These are phyloP conservation scores for Boletellus ananiceps DNA, from an alignment of 768 basidiomycete species.

Conservation along the genomic window DNA sequence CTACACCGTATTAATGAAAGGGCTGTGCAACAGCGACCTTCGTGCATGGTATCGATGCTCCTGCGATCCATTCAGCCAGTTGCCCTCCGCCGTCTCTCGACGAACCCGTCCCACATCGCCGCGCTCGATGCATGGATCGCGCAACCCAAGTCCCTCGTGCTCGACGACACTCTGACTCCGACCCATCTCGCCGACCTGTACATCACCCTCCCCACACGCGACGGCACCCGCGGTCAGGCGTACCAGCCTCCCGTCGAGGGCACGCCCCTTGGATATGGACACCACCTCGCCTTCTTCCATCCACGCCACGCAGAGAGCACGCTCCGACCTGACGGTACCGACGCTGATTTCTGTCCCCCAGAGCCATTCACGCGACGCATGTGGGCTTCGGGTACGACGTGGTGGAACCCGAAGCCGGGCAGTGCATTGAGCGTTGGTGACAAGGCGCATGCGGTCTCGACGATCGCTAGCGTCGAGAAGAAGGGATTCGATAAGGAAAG, in stretches of 20 bases:
- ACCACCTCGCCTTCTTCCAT: conserved; percentile 75
- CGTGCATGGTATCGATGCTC: not conserved
- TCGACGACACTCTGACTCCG: conserved; percentile 47
- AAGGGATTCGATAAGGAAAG: conserved; percentile 53
- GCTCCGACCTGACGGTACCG: conserved; percentile 68
- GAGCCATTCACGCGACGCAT: conserved; percentile 71
- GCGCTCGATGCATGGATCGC: conserved; percentile 52
- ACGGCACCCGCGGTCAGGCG: conserved; percentile 44
- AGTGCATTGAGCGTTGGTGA: conserved; percentile 51
- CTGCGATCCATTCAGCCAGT: not conserved
- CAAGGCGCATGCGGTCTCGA: conserved; percentile 44
- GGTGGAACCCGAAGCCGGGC: conserved; percentile 43
- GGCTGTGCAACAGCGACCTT: no score
- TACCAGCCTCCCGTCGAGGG: conserved; percentile 40
- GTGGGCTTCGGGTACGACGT: conserved; percentile 74
- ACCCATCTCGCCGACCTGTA: conserved; percentile 63
- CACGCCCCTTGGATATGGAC: conserved; percentile 51
- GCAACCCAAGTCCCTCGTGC: conserved; percentile 41
- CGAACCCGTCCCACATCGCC: conserved; percentile 11
- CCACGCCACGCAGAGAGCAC: conserved; percentile 51
- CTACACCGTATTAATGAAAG: no score
- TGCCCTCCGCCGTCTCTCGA: conserved; percentile 8
- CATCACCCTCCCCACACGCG: conserved; percentile 69
- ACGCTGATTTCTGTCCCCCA: conserved; percentile 66
- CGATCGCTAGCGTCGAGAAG: conserved; percentile 49